phyloP scores from a whole-genome alignment of 2,329 filamentous ascomycete genomes.

The Aureobasidium sp. region DNA sequence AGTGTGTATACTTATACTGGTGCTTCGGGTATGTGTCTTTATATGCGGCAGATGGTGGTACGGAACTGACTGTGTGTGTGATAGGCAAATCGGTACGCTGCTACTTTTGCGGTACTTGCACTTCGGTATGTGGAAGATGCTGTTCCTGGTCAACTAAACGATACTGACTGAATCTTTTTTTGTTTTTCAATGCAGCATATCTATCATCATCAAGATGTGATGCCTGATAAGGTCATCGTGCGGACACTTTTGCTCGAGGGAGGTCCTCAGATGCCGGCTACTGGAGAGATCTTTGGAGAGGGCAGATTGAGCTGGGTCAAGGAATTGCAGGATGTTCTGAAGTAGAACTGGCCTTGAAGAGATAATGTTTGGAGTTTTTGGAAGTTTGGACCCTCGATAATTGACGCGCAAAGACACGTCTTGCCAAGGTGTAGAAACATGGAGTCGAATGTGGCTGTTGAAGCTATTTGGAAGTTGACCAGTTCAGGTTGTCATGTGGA shows the following conservation, averaged over 20 bases:
- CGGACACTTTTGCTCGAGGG: conserved; percentile 34
- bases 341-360: background rate
- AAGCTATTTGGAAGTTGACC: conserved; percentile 1
- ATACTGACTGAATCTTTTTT: too few species aligned
- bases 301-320: conserved; percentile 31
- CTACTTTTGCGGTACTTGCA: conserved; percentile 34
- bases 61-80: background rate
- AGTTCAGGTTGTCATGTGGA: conserved; percentile 7
- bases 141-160: too few species aligned
- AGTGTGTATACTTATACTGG: conserved; percentile 30
- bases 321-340: conserved; percentile 21
- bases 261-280: conserved; percentile 29
- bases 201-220: conserved; percentile 34
- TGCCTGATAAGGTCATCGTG: conserved; percentile 36
- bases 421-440: background rate
- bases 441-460: background rate
- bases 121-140: too few species aligned
- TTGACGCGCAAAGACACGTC: too few species aligned
- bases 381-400: too few species aligned
- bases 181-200: too few species aligned
- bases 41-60: background rate
- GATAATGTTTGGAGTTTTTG: background rate
- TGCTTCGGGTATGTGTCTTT: conserved; percentile 24
- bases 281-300: conserved; percentile 34
- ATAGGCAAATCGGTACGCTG: conserved; percentile 32